Evolutionary conservation across 1,139 yeast species (phyloP), one percentile per base, ranked within the genome.

Genomic region (Diutina scorzettiae): DNA sequence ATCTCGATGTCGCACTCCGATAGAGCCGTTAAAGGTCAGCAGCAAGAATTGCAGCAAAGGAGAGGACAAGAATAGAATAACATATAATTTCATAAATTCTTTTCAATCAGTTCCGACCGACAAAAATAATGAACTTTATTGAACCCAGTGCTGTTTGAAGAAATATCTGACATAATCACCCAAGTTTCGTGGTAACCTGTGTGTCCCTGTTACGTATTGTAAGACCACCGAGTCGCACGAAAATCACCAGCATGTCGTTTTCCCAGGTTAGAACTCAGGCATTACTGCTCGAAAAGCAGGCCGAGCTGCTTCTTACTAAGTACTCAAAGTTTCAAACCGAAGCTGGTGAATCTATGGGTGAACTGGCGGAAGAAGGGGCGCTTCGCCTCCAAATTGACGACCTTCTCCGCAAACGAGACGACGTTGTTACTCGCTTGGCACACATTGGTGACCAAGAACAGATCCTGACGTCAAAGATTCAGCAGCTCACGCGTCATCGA

Each of bases 401-500:
- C 5, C 51, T 60, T 2, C 53, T 68, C n/a, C 54, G 52, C 60
- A 60, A 61, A 65, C 52, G 78, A 53, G 62, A 72, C 48, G 65
- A 59, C 44, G 50, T 64, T 37, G 52, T 71, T 17, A 50, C 46
- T 31, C 58, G 58, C 16, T 53, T 73, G 47, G 65, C 62, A 46
- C 58, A 71, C 40, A 61, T 68, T 31, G 60, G 77, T 40, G 82
- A 78, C 51, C 56, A 70, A 16, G 59, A 67, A n/a, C 34, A 43
- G 37, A 64, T 80, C 5, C 72, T 87, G 2, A 75, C 91, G 1
- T 75, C 91, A 0, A 84, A 85, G 58, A 59, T 78, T 32, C 91
- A 84, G 53, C 97, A 91, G 56, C 63, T 87, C 40, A 77, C 81
- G 44, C 76, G 97, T 46, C 96, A 87, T 57, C 76, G 74, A 51